Base-by-base conservation (phyloP, 495 filamentous ascomycete species). In the Aspergillus baeticus region DNA sequence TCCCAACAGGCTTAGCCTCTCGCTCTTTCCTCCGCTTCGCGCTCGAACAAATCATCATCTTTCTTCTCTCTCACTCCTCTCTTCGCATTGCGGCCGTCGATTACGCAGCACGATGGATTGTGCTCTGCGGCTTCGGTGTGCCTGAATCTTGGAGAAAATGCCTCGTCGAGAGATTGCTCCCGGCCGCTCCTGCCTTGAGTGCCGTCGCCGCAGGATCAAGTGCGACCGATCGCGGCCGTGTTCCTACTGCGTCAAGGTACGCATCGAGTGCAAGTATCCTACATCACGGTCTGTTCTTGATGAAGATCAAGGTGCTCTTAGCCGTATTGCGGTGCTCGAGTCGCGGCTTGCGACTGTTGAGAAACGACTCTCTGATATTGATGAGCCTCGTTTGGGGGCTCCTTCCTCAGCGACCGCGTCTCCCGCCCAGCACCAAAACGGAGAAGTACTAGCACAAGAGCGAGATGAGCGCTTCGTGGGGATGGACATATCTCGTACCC, bases 141-240 rank as follows among this genome's bases (percentile, higher is more conserved):
- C 13, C 20, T 44, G 22, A 8, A 23, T 44, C 7, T 8, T 38
- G 36, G 33, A 20, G 15, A n/a, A n/a, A 53, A 59, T 59, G 56
- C 56, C 43, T 0, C 55, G 39, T 33, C 55, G 48, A 20, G 39
- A 53, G 10, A 57, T 60, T 13, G 38, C 51, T 0, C 47, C 57
- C n/a, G 60, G 60, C 10, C 66, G 76, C 22, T 79, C 80, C 2
- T 83, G 78, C 59, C 65, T 80, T 33, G 79, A 77, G 48, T 83
- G 81, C 61, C 64, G 77, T 11, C 80, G 70, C 10, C 77, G 79
- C 45, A 84, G 83, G 65, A 78, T 84, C 54, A 80, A 76, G 36
- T 84, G 80, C 66, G 78, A 83, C 54, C 75, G 53, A 20, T 60
- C 47, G 8, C 61, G 74, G 34, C 81, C 79, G 7, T 84, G 80